Evolutionary conservation across 805 yeast species (phyloP), one percentile per base, ranked within the genome.

Genomic region (Cyberlindnera euphorbiae): DNA sequence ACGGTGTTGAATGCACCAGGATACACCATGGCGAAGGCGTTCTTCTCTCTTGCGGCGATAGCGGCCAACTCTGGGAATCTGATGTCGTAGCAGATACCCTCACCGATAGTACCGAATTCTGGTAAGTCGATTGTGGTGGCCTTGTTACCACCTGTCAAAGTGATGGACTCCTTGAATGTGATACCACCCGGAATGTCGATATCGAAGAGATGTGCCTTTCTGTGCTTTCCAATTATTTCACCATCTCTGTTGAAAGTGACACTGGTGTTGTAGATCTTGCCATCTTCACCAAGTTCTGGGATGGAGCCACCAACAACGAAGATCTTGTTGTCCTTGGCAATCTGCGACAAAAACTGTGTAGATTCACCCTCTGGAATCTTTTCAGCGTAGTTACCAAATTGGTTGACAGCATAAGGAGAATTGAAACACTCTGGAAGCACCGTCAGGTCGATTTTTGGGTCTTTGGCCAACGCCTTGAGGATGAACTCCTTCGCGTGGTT

Each of bases 171-270:
- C 57, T 82, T 78, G 69, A 93, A 93, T 7, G 89, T 78, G 59
- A 93, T 89, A 26, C 94, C 93, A 39, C 83, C 82, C 5, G 97
- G 97, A 40, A 93, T 88, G 46, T 88, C 95, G 42, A 90, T 85
- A 56, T 90, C 97, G 53, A 90, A 90, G 44, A 90, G 60, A 56
- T 90, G 98, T 3, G 78, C 89, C 55, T 90, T 90, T 48, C 97
- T 74, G 59, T 87, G 97, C 52, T 81, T 84, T 32, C 87, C 96
- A 37, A 93, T 77, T 40, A 90, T 68, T 26, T 77, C 71, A n/a
- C 98, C 98, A 3, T 62, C 38, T 6, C 82, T 83, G 46, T 78
- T 62, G 55, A 87, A 90, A 4, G 95, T 69, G 55, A 89, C 56
- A 35, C 85, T 76, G 28, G 95, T 80, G 64, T 89, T 79, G 71